A percentile compares a stretch with the other conserved stretches of the same genome.
Conservation (phyloP, 2,329 filamentous ascomycete genomes). For the Epicoccum sorghinum region DNA sequence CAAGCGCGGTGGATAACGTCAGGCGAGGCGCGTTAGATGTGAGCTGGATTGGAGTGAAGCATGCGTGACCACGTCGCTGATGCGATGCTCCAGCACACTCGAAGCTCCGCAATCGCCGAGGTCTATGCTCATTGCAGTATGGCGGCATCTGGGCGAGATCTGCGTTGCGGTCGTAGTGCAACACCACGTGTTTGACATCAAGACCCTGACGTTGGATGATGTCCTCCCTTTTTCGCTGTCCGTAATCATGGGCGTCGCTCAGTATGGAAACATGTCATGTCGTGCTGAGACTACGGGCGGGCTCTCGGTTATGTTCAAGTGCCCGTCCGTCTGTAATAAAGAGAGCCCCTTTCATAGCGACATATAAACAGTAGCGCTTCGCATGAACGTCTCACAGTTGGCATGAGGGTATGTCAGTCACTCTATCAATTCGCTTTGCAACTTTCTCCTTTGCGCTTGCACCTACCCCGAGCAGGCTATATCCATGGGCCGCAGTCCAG, state of each 20-base stretch:
- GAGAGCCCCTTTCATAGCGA: no score
- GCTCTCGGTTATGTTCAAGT: no score
- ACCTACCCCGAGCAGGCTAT: slow-evolving; percentile 9
- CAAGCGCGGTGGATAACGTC: slow-evolving; percentile 13
- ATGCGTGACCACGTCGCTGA: slow-evolving; percentile 17
- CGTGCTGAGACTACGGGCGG: no score
- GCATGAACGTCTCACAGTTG: no score
- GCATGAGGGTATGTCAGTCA: background rate
- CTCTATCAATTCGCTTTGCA: slow-evolving; percentile 9
- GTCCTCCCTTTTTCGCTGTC: no score
- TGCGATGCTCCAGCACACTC: slow-evolving; percentile 9
- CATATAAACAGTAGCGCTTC: no score
- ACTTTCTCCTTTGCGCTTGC: slow-evolving; percentile 2
- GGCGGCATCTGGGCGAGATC: slow-evolving; percentile 10
- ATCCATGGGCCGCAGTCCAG: slow-evolving; percentile 6
- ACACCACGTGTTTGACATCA: slow-evolving; percentile 6
- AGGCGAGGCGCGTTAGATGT: slow-evolving; percentile 4
- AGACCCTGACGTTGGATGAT: background rate
- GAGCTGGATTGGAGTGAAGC: slow-evolving; percentile 10
- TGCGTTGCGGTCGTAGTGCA: slow-evolving; percentile 12
- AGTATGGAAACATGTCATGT: no score
- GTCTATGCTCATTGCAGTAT: slow-evolving; percentile 2
- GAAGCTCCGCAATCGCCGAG: slow-evolving; percentile 16
- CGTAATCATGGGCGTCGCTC: no score
- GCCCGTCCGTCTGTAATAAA: no score